phyloP scores from a whole-genome alignment of 2,329 filamentous ascomycete species.

The Arthrobotrys entomopaga region DNA sequence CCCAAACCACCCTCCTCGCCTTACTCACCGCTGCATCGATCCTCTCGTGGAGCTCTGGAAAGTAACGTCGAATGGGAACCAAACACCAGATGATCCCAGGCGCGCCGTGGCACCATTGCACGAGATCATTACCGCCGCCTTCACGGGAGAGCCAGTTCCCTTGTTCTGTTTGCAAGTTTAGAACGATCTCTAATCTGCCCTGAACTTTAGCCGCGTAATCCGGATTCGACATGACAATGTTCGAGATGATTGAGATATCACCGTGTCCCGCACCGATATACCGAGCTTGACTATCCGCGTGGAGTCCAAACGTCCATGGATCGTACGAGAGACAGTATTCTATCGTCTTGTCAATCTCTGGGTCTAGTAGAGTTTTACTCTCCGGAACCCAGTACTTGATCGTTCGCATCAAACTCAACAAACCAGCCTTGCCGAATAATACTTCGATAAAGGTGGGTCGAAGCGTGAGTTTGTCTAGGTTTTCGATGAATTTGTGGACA shows the following conservation, averaged over 20 bases:
- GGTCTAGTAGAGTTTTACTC: conserved; percentile 66
- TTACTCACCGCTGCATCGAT: conserved; percentile 68
- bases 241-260: conserved; percentile 46
- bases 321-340: conserved; percentile 68
- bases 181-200: conserved; percentile 67
- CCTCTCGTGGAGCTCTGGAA: conserved; percentile 67
- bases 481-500: conserved; percentile 63
- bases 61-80: conserved; percentile 68
- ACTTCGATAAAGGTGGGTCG: conserved; percentile 67
- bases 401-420: conserved; percentile 74
- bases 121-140: conserved; percentile 64
- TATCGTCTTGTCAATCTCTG: conserved; percentile 69
- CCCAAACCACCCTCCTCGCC: conserved; percentile 68
- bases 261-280: conserved; percentile 70
- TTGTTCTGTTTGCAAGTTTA: conserved; percentile 70
- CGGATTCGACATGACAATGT: conserved; percentile 65
- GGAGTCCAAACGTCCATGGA: conserved; percentile 41
- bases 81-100: conserved; percentile 72
- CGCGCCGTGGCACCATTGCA: conserved; percentile 76
- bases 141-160: conserved; percentile 73
- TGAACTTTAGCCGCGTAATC: conserved; percentile 68
- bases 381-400: conserved; percentile 69
- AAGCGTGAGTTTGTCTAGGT: conserved; percentile 58
- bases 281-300: conserved; percentile 67
- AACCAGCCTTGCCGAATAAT: conserved; percentile 74